These are phyloP conservation scores for Xylaria scruposa DNA, from an alignment of 495 filamentous ascomycete genomes.

Conservation along the genomic window DNA sequence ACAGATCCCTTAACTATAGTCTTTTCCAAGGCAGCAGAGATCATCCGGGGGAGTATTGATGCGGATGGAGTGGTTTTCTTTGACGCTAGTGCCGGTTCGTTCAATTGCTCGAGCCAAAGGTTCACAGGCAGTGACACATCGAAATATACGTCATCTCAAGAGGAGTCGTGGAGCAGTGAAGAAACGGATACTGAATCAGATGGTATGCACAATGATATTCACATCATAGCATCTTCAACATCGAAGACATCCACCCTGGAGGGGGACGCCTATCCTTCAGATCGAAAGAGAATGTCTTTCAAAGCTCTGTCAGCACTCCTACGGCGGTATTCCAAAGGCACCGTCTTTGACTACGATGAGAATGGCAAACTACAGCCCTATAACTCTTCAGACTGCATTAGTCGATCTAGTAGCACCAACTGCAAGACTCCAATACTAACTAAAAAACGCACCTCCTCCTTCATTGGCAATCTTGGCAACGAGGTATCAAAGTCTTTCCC, in stretches of 20 bases:
- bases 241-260: constrained; percentile 35
- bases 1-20: constrained; percentile 26
- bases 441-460: constrained; percentile 14
- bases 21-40: constrained; percentile 53
- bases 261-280: constrained; percentile 23
- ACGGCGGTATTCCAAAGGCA: constrained; percentile 65
- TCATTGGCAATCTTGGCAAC: constrained; percentile 13
- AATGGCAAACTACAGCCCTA: constrained; percentile 38
- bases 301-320: constrained; percentile 59
- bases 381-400: not conserved
- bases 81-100: constrained; percentile 51
- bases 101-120: constrained; percentile 1
- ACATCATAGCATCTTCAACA: constrained; percentile 47
- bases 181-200: not conserved
- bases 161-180: constrained; percentile 22
- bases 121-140: constrained; percentile 12
- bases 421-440: constrained; percentile 10
- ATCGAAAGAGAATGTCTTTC: constrained; percentile 31
- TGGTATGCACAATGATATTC: constrained; percentile 14
- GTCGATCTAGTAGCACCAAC: not conserved
- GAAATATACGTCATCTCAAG: constrained; percentile 1
- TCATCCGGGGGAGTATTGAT: constrained; percentile 59
- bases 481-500: constrained; percentile 45
- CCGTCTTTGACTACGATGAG: constrained; percentile 63
- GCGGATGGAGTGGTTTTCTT: constrained; percentile 60